Conservation (phyloP, 345 rosid genomes). For the Acer saccharum region DNA sequence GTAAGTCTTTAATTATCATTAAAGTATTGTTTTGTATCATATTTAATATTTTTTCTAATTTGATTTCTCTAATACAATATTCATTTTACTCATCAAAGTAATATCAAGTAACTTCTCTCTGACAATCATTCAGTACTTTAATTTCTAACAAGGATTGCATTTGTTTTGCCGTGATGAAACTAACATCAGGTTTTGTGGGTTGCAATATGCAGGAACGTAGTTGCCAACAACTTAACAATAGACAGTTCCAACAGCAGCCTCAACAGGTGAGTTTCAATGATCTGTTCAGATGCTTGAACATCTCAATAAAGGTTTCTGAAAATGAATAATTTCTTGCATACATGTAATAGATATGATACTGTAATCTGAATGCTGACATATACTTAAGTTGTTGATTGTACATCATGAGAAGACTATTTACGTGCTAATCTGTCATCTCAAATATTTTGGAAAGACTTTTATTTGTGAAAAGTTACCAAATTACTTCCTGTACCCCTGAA, state of each 20-base stretch:
- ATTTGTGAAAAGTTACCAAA: not conserved
- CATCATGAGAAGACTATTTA: not conserved
- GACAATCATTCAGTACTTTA: not conserved
- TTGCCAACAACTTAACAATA: slow-evolving; percentile 69
- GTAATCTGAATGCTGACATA: not conserved
- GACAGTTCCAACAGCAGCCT: slow-evolving; percentile 31
- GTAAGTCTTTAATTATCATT: slow-evolving; percentile 37
- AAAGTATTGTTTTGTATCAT: not conserved
- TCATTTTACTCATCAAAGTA: not conserved
- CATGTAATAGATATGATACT: not conserved
- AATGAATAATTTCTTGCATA: not conserved
- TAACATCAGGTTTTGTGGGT: slow-evolving; percentile 14
- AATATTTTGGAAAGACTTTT: not conserved
- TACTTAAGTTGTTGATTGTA: not conserved
- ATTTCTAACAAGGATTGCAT: not conserved
- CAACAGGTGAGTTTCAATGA: slow-evolving; percentile 32
- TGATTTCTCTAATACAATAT: not conserved
- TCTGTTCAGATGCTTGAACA: not conserved
- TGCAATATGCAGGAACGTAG: slow-evolving; percentile 59
- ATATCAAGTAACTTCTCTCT: not conserved
- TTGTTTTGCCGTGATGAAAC: slow-evolving; percentile 10
- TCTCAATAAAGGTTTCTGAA: not conserved
- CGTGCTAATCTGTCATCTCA: not conserved
- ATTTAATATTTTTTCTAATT: not conserved
- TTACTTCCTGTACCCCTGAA: not conserved